Base-by-base conservation (phyloP, 2,329 filamentous ascomycete species). In the Pyricularia grisea region DNA sequence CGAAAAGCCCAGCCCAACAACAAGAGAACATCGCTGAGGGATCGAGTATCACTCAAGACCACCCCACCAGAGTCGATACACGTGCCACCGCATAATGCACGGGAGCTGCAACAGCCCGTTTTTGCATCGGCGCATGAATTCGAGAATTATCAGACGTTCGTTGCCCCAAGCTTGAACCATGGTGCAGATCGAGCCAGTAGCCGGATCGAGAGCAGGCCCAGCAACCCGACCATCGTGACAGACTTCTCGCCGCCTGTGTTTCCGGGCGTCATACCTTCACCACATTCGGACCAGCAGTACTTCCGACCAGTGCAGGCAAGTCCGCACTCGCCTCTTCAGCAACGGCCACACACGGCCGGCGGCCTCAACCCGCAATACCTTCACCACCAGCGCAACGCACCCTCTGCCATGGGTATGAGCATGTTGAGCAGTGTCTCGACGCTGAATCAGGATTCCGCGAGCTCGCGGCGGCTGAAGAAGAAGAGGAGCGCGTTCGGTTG, bases 401-500 rank as follows among this genome's bases (percentile, higher is more conserved):
- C 84, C 3, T 87, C 85, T 1, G 80, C 82, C 2, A 81, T 85
- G 75, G 84, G 84, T 17, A 85, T 85, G 82, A 88, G 85, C 74
- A 86, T 83, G 74, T 78, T 88, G 71, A 88, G 84, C 74, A 86
- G 82, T 30, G 82, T 84, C 6, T 84, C 83, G 5, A 82, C 81
- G 1, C 79, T 83, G 66, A 83, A 81, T 0, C 77, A 79, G 27
- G 79, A 83, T 60, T 78, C 79, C 1, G 72, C 75, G 71, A 71
- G 74, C 68, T 68, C 74, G 69, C 78, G 82, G 11, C 74, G 74
- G 55, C 74, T 89, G 5, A 89, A 89, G 77, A 90, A 89, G 80
- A 90, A 90, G 80, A 84, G 86, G 71, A 89, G 88, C 73, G 86
- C 87, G 1, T 89, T 90, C 74, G 88, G 87, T 2, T 90, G 88